Evolutionary conservation across 148 eudicot species (phyloP).

Genomic region (Rhododendron vialii): DNA sequence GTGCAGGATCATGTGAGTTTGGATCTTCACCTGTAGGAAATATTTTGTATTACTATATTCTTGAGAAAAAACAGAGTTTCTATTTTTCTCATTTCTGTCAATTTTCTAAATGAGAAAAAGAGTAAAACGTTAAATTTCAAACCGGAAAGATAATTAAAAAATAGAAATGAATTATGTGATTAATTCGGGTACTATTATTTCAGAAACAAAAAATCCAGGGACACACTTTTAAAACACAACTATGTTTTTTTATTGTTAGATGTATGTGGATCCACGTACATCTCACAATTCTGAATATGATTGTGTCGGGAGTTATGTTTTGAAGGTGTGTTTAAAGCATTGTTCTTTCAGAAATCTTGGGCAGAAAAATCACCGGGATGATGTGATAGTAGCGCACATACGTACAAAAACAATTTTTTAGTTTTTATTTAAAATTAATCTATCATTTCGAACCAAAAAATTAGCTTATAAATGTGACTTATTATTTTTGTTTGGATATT

Average conservation of each 20-base stretch:
- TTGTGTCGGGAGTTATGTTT: too few relatives aligned
- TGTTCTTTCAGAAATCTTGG: background rate
- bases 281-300: too few relatives aligned
- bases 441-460: background rate
- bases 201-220: too few relatives aligned
- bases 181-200: background rate
- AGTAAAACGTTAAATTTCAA: background rate
- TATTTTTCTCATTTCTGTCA: background rate
- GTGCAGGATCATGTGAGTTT: constrained; percentile 82
- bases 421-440: background rate
- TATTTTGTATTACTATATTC: background rate
- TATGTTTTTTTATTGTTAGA: too few relatives aligned
- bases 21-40: constrained; percentile 78
- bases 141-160: background rate
- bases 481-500: background rate
- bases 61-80: background rate
- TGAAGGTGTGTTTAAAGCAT: background rate
- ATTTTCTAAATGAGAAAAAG: background rate
- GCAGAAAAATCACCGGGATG: background rate
- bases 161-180: background rate
- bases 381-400: background rate
- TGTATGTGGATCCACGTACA: too few relatives aligned
- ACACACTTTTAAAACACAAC: too few relatives aligned
- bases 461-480: too few relatives aligned
- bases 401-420: background rate